Evolutionary conservation across 73 alveolate genomes (phyloP), one percentile per base, ranked within the genome.

Genomic region (Tetrahymena borealis): DNA sequence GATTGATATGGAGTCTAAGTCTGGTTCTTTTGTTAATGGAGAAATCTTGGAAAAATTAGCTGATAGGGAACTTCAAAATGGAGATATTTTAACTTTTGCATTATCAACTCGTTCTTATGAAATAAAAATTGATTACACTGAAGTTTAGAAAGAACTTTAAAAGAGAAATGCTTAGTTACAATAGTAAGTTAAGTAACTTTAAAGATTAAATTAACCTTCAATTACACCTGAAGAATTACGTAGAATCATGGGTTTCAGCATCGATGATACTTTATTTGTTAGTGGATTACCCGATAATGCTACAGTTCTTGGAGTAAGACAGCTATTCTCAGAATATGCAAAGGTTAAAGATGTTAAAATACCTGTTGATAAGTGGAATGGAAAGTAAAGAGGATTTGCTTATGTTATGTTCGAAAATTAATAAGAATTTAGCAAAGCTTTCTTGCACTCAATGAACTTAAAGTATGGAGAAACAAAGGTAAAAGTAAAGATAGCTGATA

Each of bases 1-100:
- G 39, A 94, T 95, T 28, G 99, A 97, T 92, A 91, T 95, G 90
- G 96, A 94, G 85, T 96, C 98, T 13, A 96, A 96, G 90, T 98
- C 97, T 33, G 97, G 97, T 11, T 94, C 98, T 7, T 91, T 90
- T 16, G 78, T 95, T 20, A 96, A 97, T 94, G 96, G 91, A 20
- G 39, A 94, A 78, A 77, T 41, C 38, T 77, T 97, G 18, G 96
- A 94, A 39, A 95, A 93, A 9, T 93, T 91, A 91, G 12, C 90
- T 20, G 97, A 97, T 20, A 33, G 24, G 13, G 90, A 94, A 33
- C 91, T 97, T n/a, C 78, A 95, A 35, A 94, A 93, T 38, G 96
- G 93, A 11, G 94, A 91, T 39, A 93, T 91, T 35, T 79, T 97
- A 38, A 93, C 43, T 39, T 96, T 97, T 94, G 99, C 98, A 15